Evolutionary conservation across 495 filamentous ascomycete genomes (phyloP).

Genomic region (Amniculicola lignicola): DNA sequence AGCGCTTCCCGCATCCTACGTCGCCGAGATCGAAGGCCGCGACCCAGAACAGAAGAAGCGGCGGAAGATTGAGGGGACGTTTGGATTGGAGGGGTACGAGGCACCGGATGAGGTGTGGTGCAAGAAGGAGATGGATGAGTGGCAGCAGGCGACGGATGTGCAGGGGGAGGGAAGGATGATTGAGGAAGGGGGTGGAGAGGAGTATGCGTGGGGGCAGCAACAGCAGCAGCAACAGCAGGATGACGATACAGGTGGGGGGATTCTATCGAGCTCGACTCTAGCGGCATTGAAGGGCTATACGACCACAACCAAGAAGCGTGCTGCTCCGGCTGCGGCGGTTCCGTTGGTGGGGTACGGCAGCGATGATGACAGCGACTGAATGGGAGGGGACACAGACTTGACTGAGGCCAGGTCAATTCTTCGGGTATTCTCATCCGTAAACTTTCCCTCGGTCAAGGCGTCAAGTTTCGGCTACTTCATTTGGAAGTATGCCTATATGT

Average conservation of each 20-base stretch:
- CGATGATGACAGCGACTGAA: conserved; percentile 69
- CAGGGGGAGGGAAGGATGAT: conserved; percentile 45
- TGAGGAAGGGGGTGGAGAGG: conserved; percentile 40
- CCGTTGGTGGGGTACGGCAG: conserved; percentile 88
- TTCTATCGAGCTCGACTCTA: conserved; percentile 77
- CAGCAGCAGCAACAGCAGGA: conserved; percentile 20
- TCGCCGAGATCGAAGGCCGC: conserved; percentile 89
- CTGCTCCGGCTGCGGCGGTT: conserved; percentile 57
- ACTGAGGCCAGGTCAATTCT: no score
- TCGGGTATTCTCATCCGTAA: no score
- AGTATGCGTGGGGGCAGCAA: background rate
- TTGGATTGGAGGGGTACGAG: conserved; percentile 88
- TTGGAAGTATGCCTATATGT: no score
- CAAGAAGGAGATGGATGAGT: conserved; percentile 52
- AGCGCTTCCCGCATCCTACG: conserved; percentile 86
- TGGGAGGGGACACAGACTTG: background rate
- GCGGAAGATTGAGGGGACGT: conserved; percentile 84
- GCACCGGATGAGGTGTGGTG: conserved; percentile 94
- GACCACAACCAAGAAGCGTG: conserved; percentile 37
- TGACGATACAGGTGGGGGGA: conserved; percentile 49
- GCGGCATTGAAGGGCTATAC: conserved; percentile 60
- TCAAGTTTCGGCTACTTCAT: no score
- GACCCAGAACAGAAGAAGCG: conserved; percentile 82
- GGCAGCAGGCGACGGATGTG: conserved; percentile 41
- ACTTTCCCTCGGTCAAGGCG: no score